Evolutionary conservation across 2,329 filamentous ascomycete species (phyloP), one percentile per base, ranked within the genome.

Genomic region (Xylariaceae sp.): DNA sequence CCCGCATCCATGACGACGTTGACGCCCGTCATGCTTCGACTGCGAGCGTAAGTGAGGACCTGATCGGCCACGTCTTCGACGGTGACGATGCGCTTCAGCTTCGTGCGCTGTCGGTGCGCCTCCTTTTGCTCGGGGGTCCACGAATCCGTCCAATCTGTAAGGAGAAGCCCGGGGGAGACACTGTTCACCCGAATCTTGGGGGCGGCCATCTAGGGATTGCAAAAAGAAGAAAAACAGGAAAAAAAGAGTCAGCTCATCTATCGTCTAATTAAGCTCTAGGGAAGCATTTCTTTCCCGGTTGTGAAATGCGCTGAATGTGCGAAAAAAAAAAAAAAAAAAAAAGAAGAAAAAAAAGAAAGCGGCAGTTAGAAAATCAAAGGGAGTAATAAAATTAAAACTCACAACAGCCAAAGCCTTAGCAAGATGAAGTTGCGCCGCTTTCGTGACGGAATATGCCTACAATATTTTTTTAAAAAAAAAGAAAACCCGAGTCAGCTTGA

Each of bases 371-470:
- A 9, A 37, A 7, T 37, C 8, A 9, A 37, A 11, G 12, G 12
- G 35, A 6, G 35, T 6, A 7, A 9, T 19, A 37, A 46, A 3
- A 8, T 3, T 6, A 43, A 3, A 26, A 59, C 59, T 55, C 46
- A 60, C 59, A 3, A 73, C 64, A 0, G 81, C 81, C 34, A 84
- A 70, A 6, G 73, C 74, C 60, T 80, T 83, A 12, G 75, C 73
- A 3, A 85, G 72, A 64, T 85, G 81, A 39, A 84, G 71, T 55
- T 86, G 81, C 8, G 89, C 89, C 0, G 88, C 81, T 68, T 94
- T 94, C 39, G 87, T 88, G 19, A 91, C 85, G 0, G 84, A 77
- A 65, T 94, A 94, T 3, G 89, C 81, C 85, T 79, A 46, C 3
- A 6, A 47, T n/a, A 31, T 37, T 19, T 19, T 19, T 19, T 19